Evolutionary conservation across 306 rosid species (phyloP).

Genomic region (Morella rubra): DNA sequence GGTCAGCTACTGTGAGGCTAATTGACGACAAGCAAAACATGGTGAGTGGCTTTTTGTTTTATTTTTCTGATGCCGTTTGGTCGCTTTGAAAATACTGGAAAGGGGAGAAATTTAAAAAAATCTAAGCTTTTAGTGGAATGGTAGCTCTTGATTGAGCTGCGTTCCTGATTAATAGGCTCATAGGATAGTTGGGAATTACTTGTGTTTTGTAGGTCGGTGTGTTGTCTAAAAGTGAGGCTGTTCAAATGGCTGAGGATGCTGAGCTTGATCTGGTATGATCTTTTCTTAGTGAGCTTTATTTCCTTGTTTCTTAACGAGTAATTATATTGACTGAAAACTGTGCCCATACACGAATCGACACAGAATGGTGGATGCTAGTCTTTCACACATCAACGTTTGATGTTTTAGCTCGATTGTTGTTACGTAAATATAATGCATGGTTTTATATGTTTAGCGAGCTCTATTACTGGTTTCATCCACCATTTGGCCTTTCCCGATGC

Average conservation of each 20-base stretch:
- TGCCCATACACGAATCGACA: not conserved
- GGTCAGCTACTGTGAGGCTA: slow-evolving; percentile 85
- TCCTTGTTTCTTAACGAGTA: not conserved
- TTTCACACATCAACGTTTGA: too few relatives aligned
- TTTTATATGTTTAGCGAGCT: too few relatives aligned
- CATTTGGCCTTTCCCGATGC: too few relatives aligned
- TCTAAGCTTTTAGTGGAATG: not conserved
- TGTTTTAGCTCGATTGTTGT: too few relatives aligned
- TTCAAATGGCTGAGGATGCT: slow-evolving; percentile 72
- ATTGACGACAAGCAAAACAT: slow-evolving; percentile 84
- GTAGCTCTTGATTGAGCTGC: not conserved
- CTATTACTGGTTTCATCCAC: too few relatives aligned
- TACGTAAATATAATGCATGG: too few relatives aligned
- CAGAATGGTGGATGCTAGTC: too few relatives aligned
- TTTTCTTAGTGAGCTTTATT: not conserved
- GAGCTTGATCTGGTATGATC: slow-evolving; percentile 75
- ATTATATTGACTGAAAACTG: not conserved
- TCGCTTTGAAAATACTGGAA: not conserved
- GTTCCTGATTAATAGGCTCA: not conserved
- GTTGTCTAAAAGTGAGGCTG: slow-evolving; percentile 64
- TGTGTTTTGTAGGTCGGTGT: slow-evolving; percentile 66
- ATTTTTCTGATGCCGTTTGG: not conserved
- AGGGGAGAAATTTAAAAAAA: not conserved
- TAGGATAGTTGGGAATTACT: slow-evolving; percentile 17
- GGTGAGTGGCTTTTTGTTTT: slow-evolving; percentile 49